Percentiles rank a stretch among this genome's conserved stretches.
These are phyloP conservation scores for Fraxinus nigra DNA, from an alignment of 305 asterid species.

Conservation along the genomic window DNA sequence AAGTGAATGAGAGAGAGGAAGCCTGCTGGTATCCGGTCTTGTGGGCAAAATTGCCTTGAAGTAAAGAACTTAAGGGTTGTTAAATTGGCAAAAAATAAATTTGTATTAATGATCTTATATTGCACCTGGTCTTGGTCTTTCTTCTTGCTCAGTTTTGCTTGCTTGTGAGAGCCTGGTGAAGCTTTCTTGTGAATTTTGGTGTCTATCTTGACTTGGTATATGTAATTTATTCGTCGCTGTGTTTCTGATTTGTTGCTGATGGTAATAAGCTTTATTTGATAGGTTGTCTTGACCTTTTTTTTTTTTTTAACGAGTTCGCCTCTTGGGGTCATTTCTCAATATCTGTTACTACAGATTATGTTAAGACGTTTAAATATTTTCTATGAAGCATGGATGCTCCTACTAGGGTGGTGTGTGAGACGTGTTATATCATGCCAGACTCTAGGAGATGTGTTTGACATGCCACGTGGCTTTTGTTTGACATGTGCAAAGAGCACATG, in stretches of 20 bases:
- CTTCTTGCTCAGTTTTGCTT: background rate
- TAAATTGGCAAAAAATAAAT: background rate
- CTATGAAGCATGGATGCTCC: background rate
- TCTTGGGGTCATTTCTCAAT: background rate
- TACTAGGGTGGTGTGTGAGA: background rate
- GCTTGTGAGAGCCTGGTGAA: background rate
- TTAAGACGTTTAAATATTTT: background rate
- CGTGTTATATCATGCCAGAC: background rate
- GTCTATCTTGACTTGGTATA: background rate
- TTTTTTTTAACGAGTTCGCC: background rate
- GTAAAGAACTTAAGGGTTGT: background rate
- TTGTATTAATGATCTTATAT: background rate
- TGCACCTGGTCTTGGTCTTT: background rate
- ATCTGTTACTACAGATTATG: background rate
- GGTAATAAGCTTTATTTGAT: background rate
- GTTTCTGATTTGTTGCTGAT: background rate
- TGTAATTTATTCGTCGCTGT: background rate
- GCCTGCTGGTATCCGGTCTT: background rate
- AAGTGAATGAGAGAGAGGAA: background rate
- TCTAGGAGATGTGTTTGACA: background rate
- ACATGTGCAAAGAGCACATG: background rate
- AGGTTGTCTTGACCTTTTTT: background rate
- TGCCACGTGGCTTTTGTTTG: background rate
- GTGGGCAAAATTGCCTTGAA: background rate
- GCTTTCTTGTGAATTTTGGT: background rate